Percentiles rank a stretch among this genome's conserved stretches.
phyloP scores from a whole-genome alignment of 1,284 basidiomycete genomes.

The Microstroma glucosiphilum region DNA sequence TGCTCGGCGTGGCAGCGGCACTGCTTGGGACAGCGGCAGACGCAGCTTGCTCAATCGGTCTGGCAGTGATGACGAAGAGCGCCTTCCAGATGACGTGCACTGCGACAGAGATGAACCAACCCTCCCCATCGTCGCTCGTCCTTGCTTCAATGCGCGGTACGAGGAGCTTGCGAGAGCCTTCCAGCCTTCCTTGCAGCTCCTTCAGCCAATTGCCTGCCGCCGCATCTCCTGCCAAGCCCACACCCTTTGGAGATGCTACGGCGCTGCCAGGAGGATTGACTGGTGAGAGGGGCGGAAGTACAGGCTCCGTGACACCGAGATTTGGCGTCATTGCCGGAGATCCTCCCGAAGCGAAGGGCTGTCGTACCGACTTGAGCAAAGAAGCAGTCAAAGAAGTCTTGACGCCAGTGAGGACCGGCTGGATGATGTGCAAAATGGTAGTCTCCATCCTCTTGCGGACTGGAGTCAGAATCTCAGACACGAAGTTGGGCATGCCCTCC shows the following conservation, averaged over 20 bases:
- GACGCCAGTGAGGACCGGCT: slow-evolving; percentile 39
- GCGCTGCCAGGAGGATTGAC: not conserved
- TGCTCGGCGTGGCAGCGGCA: not conserved
- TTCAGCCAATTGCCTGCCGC: slow-evolving; percentile 29
- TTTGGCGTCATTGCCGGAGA: slow-evolving; percentile 24
- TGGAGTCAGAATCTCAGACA: slow-evolving; percentile 47
- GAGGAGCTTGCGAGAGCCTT: slow-evolving; percentile 37
- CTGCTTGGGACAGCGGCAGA: not conserved
- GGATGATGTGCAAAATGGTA: slow-evolving; percentile 47
- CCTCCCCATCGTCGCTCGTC: slow-evolving; percentile 45
- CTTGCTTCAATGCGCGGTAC: slow-evolving; percentile 42
- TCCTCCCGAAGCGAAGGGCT: slow-evolving; percentile 29
- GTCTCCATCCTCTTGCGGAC: slow-evolving; percentile 48
- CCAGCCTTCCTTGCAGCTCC: slow-evolving; percentile 44
- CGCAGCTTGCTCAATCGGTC: not conserved
- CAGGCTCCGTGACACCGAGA: not conserved
- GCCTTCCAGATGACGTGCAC: slow-evolving; percentile 49
- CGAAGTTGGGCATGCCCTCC: slow-evolving; percentile 42
- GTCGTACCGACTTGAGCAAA: slow-evolving; percentile 30
- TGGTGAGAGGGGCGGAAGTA: slow-evolving; percentile 4
- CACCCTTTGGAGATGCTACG: slow-evolving; percentile 14
- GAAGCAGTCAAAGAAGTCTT: slow-evolving; percentile 33
- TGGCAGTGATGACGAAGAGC: slow-evolving; percentile 37
- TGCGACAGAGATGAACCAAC: slow-evolving; percentile 48
- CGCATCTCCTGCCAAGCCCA: slow-evolving; percentile 8